Conservation (phyloP, 1,284 basidiomycete genomes). For the Trichosporon coremiiforme region DNA sequence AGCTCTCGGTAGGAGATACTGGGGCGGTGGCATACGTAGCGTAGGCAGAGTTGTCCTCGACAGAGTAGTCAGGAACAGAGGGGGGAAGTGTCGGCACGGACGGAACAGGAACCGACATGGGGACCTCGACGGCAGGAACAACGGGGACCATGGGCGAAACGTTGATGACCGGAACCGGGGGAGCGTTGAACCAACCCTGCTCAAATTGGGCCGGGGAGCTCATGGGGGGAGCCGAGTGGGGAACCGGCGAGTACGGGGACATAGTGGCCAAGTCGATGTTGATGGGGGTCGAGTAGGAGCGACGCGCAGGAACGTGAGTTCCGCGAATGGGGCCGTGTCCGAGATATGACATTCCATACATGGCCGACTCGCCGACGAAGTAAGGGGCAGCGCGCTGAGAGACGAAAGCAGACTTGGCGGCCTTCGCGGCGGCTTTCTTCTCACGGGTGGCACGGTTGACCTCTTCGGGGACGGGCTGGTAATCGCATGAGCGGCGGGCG, state of each 20-base stretch:
- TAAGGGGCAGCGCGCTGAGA: slow-evolving; percentile 39
- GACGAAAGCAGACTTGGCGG: slow-evolving; percentile 38
- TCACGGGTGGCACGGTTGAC: slow-evolving; percentile 53
- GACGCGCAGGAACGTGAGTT: slow-evolving; percentile 40
- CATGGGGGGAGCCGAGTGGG: slow-evolving; percentile 40
- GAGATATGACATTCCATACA: slow-evolving; percentile 40
- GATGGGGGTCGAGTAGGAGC: slow-evolving; percentile 43
- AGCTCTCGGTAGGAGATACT: slow-evolving; percentile 35
- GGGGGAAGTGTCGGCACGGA: slow-evolving; percentile 31
- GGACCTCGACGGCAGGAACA: slow-evolving; percentile 5
- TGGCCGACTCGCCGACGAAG: slow-evolving; percentile 39
- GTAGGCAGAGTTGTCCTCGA: slow-evolving; percentile 24
- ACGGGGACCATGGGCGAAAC: slow-evolving; percentile 32
- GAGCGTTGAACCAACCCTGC: slow-evolving; percentile 37
- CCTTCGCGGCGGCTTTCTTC: slow-evolving; percentile 53
- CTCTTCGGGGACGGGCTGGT: slow-evolving; percentile 55
- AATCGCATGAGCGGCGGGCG: slow-evolving; percentile 51
- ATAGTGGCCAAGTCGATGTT: slow-evolving; percentile 29
- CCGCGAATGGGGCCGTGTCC: slow-evolving; percentile 34
- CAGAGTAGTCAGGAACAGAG: slow-evolving; percentile 33
- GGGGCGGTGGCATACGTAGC: slow-evolving; percentile 31
- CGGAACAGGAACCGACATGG: slow-evolving; percentile 16
- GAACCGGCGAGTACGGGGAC: slow-evolving; percentile 36
- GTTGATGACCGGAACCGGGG: slow-evolving; percentile 34
- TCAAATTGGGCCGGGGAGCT: slow-evolving; percentile 49